Base-by-base conservation (phyloP, 2,329 filamentous ascomycete species). In the Annulohypoxylon truncatum region DNA sequence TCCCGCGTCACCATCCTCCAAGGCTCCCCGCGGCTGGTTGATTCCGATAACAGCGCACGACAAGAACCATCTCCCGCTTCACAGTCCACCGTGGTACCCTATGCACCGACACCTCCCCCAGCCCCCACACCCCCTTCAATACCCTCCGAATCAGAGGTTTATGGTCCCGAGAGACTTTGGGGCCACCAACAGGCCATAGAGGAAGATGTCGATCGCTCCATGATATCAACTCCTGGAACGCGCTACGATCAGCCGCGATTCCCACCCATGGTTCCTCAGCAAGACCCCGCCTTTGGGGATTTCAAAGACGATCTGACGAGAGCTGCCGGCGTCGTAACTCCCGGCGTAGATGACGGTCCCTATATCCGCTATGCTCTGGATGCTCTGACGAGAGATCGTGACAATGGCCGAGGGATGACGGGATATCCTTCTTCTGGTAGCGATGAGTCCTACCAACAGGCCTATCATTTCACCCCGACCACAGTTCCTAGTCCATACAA, bases 361-460 rank as follows among this genome's bases (percentile, higher is more conserved):
- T 97, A 94, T 78, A 92, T 97, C 68, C 91, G 91, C 69, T 96
- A 96, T 77, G 94, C 95, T 40, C 88, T 98, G 68, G 92, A 97
- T 69, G 93, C 95, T 68, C 82, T 98, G 71, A 96, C 93, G 4
- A 85, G 91, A 50, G 88, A 92, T 73, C 90, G 90, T 61, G 89
- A 92, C 65, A 83, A 89, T 4, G 80, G 82, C 61, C 84, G 59
- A 81, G 83, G 51, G 18, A 8, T 59, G 6, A 67, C 69, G 10
- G 65, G 42, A 20, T 68, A 68, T 13, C 51, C 52, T 13, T 67
- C 66, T 3, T 71, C 70, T 4, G 57, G 56, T 12, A 71, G 66
- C 20, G 71, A 73, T n/a, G 67, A 65, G 58, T 38, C 61, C n/a
- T 20, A 67, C 50, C 55, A 51, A 13, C 60, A 69, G 35, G 40